Evolutionary conservation across 176 grass and related monocot genomes (phyloP).

Genomic region (Eragrostis nindensis): DNA sequence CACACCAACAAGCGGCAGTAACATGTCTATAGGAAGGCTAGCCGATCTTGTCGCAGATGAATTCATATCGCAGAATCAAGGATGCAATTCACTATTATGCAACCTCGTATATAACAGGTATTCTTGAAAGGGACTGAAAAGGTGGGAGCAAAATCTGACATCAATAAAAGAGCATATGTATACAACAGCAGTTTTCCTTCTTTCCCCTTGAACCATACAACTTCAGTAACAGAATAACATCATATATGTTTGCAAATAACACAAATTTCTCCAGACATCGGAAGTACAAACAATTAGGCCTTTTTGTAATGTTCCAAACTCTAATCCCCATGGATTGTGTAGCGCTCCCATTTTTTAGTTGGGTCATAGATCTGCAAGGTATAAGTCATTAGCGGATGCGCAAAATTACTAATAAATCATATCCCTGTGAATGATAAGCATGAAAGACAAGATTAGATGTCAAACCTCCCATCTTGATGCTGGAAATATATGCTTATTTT

Average conservation of each 20-base stretch:
- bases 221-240: not conserved
- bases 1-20: not conserved
- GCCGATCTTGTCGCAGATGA: not conserved
- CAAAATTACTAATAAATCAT: not conserved
- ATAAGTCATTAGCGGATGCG: conserved; percentile 7
- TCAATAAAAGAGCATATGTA: not conserved
- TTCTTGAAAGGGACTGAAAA: not conserved
- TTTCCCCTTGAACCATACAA: not conserved
- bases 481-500: conserved; percentile 98
- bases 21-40: not conserved
- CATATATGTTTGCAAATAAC: conserved; percentile 1
- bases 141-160: not conserved
- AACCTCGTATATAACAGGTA: not conserved
- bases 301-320: not conserved
- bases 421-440: not conserved
- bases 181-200: not conserved
- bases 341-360: conserved; percentile 97
- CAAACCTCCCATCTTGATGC: conserved; percentile 99
- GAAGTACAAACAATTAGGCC: not conserved
- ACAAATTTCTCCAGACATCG: not conserved
- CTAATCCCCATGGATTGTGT: conserved; percentile 97
- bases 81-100: not conserved
- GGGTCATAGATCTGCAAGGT: conserved; percentile 93
- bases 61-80: not conserved
- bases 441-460: conserved; percentile 3